Conservation (phyloP, 768 basidiomycete genomes). For the Mycena vulgaris region DNA sequence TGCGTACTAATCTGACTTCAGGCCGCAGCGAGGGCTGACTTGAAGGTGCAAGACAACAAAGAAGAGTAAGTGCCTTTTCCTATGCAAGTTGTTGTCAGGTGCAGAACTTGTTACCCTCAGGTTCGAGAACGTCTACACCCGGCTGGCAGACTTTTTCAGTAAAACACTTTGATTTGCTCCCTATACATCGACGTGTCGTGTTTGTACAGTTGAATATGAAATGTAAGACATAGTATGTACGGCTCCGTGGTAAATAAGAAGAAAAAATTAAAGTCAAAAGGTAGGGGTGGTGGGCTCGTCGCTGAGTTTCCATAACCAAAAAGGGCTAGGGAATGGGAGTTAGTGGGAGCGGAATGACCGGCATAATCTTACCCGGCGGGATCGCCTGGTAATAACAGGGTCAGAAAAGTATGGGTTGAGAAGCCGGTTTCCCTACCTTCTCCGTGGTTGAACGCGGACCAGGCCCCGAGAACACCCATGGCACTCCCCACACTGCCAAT, state of each 20-base stretch:
- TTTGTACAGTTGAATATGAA: conserved; percentile 2
- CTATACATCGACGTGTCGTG: neutral
- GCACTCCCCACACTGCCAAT: conserved; percentile 77
- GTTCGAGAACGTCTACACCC: conserved; percentile 68
- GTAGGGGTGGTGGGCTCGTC: neutral
- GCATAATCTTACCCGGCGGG: conserved; percentile 67
- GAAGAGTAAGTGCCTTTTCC: conserved; percentile 58
- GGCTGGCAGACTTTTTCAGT: conserved; percentile 30
- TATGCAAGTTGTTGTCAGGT: neutral
- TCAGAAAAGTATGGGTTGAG: neutral
- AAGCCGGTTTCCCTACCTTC: conserved; percentile 53
- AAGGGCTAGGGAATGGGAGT: conserved; percentile 1
- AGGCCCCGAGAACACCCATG: conserved; percentile 76
- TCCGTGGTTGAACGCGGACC: conserved; percentile 76
- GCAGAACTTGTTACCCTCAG: too few species aligned
- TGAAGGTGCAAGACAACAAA: conserved; percentile 70
- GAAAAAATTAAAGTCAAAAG: neutral
- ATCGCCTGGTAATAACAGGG: conserved; percentile 61
- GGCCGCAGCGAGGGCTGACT: conserved; percentile 73
- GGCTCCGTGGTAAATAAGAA: neutral
- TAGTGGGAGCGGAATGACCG: neutral
- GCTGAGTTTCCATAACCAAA: conserved; percentile 31
- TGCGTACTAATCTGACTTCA: neutral
- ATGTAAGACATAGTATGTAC: neutral
- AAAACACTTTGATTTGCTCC: conserved; percentile 13